Conservation (phyloP, 2,329 filamentous ascomycete species). For the Penicillium sp. region DNA sequence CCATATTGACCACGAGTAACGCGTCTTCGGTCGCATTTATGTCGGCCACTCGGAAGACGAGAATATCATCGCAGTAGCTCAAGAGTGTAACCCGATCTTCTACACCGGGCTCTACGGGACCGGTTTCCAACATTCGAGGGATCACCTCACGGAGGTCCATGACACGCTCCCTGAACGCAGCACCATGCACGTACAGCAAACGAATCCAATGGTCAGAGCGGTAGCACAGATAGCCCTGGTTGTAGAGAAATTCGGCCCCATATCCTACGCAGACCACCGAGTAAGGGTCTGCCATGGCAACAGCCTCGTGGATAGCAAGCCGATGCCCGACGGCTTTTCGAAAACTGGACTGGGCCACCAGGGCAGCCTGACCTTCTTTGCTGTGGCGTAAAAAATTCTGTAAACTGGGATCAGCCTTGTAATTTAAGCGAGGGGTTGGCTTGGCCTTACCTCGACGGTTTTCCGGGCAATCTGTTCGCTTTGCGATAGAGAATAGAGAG, state of each 20-base stretch:
- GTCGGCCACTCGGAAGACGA: constrained; percentile 59
- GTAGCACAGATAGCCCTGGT: constrained; percentile 65
- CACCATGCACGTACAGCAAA: constrained; percentile 58
- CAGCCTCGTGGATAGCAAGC: constrained; percentile 60
- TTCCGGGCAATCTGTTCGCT: constrained; percentile 59
- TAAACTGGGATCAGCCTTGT: constrained; percentile 13
- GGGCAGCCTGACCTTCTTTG: constrained; percentile 47
- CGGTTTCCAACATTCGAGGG: constrained; percentile 33
- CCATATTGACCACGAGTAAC: constrained; percentile 55
- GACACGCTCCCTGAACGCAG: constrained; percentile 53
- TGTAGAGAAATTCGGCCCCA: constrained; percentile 63
- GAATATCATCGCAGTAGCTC: constrained; percentile 57
- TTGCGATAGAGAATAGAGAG: constrained; percentile 52
- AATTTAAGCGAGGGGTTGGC: neutral
- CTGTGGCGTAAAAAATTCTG: constrained; percentile 47
- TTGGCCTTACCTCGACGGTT: constrained; percentile 55
- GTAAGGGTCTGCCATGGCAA: constrained; percentile 63
- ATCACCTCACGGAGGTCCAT: constrained; percentile 54
- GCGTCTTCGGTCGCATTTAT: constrained; percentile 46
- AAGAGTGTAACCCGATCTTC: constrained; percentile 55
- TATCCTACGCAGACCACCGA: constrained; percentile 60
- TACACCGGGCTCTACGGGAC: constrained; percentile 26
- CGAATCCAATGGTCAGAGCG: constrained; percentile 55
- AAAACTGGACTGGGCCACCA: constrained; percentile 44
- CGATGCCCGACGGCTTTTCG: constrained; percentile 59